Percentiles rank a stretch among this genome's conserved stretches.
Conservation (phyloP, 2,329 filamentous ascomycete genomes). For the Pseudopyrenochaeta lycopersici region DNA sequence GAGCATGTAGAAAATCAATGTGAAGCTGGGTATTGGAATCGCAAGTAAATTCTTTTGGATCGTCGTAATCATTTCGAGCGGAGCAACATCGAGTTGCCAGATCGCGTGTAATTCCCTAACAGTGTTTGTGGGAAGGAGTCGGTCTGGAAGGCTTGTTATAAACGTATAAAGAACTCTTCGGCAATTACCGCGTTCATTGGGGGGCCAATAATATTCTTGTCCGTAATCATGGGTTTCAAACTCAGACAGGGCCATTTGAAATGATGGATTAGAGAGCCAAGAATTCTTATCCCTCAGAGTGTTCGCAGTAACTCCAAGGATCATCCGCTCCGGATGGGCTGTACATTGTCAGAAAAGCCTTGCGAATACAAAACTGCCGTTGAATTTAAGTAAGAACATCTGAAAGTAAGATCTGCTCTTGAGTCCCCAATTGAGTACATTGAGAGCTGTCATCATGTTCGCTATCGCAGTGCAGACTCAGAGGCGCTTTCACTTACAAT, state of each 20-base stretch:
- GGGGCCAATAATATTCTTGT: not conserved
- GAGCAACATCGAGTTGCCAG: not conserved
- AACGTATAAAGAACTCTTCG: not conserved
- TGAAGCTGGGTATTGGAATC: not conserved
- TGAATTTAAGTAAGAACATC: too few relatives aligned
- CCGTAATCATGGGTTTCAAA: not conserved
- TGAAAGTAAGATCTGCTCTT: not conserved
- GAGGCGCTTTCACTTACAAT: not conserved
- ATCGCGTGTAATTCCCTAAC: not conserved
- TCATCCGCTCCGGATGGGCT: not conserved
- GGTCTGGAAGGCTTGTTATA: not conserved
- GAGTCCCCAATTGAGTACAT: not conserved
- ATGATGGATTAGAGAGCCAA: too few relatives aligned
- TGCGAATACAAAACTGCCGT: too few relatives aligned
- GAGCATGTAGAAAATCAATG: not conserved
- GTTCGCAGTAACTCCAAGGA: not conserved
- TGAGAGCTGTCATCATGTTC: not conserved
- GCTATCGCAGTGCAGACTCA: too few relatives aligned
- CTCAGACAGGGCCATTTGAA: not conserved
- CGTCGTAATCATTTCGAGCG: not conserved
- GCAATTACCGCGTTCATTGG: not conserved
- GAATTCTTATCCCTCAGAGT: too few relatives aligned
- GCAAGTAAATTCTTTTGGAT: not conserved
- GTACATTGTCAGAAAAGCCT: not conserved
- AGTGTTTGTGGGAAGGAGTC: not conserved